phyloP scores from a whole-genome alignment of 106 monocot species.

The Chionographis japonica region DNA sequence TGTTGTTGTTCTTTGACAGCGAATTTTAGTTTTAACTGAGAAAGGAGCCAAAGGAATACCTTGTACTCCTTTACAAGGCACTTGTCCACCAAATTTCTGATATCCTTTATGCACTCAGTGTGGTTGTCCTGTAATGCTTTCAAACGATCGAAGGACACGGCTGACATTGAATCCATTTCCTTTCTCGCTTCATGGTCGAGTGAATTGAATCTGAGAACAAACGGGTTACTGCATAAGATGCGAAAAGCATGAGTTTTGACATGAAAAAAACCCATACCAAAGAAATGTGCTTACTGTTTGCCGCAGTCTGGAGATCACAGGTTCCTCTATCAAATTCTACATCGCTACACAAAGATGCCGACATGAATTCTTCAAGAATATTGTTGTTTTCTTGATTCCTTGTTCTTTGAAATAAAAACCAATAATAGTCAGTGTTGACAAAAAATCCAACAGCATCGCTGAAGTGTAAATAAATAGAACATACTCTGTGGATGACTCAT shows the following conservation, averaged over 20 bases:
- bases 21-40: neutral
- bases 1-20: neutral
- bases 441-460: neutral
- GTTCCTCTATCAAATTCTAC: constrained; percentile 22
- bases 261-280: neutral
- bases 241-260: neutral
- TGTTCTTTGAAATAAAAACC: constrained; percentile 26
- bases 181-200: constrained; percentile 33
- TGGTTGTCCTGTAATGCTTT: constrained; percentile 30
- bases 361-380: constrained; percentile 25
- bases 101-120: constrained; percentile 18
- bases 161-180: constrained; percentile 17
- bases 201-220: constrained; percentile 34
- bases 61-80: constrained; percentile 43
- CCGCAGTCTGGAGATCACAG: constrained; percentile 22
- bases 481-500: constrained; percentile 36
- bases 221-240: neutral
- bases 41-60: constrained; percentile 23
- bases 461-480: constrained; percentile 1
- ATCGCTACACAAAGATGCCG: constrained; percentile 15
- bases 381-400: constrained; percentile 18
- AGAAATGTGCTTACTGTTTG: constrained; percentile 25
- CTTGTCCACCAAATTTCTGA: constrained; percentile 33
- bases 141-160: constrained; percentile 21
- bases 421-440: neutral